Base-by-base conservation (phyloP, 495 filamentous ascomycete species). In the Thozetella sp. region DNA sequence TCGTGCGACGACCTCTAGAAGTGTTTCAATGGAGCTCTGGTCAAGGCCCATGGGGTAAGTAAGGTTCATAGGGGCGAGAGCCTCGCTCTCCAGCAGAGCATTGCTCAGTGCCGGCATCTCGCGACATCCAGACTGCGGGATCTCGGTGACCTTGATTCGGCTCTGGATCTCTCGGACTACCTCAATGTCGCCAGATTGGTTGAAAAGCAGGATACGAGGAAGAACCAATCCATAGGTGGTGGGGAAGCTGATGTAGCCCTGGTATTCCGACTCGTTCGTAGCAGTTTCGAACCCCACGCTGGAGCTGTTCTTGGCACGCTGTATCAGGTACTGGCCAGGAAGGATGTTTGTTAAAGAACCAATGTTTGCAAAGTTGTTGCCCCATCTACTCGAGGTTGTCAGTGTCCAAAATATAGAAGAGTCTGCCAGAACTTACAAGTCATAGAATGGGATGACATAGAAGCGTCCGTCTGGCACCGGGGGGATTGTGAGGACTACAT, bases 201-300 rank as follows among this genome's bases (percentile, higher is more conserved):
- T 58, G 19, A 22, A 25, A 2, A n/a, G n/a, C n/a, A 62, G 22
- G 15, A 62, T 22, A 37, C 30, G 30, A 37, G 30, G 30, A 53
- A 62, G 25, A 20, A 56, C 62, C 48, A 34, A 62, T 20, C 58
- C 59, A 9, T 57, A 30, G 17, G 63, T 62, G n/a, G 58, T 65
- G 11, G 58, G 63, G 20, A 25, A 62, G 30, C 57, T 53, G 17
- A 65, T 59, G 22, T 55, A 51, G 4, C 63, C 58, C 3, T 24
- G 27, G 30, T 62, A 65, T 54, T 19, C 22, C n/a, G 43, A 25
- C 11, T 52, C 24, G 4, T 37, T 37, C 6, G 6, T 37, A 6
- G 30, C 6, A 37, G 30, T 6, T 15, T 37, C 30, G 30, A 37
- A 37, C 6, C 30, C 30, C 30, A 37, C 30, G 15, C 30, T 37